These are phyloP conservation scores for Tolypocladium cylindrosporum DNA, from an alignment of 2,329 filamentous ascomycete species.

Conservation along the genomic window DNA sequence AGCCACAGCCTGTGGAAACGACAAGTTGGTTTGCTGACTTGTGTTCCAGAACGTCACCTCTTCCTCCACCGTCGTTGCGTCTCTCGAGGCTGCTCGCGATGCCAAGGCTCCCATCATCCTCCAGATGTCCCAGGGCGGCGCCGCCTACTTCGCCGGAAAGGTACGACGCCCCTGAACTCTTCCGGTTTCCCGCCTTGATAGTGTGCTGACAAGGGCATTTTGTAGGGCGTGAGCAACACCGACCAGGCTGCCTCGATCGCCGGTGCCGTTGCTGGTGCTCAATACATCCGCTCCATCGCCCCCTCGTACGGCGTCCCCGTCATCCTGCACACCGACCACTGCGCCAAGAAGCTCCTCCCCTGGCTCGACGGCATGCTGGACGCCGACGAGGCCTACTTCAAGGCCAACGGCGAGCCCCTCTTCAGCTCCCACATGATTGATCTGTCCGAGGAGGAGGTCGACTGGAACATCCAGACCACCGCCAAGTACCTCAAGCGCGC, in stretches of 20 bases:
- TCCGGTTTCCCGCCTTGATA: not conserved
- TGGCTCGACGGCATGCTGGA: slow-evolving; percentile 96
- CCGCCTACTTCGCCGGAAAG: slow-evolving; percentile 88
- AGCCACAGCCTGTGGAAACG: not conserved
- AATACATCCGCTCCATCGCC: slow-evolving; percentile 85
- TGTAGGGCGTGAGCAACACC: slow-evolving; percentile 61
- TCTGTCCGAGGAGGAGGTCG: slow-evolving; percentile 80
- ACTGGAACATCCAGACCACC: slow-evolving; percentile 87
- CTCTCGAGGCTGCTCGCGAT: slow-evolving; percentile 92
- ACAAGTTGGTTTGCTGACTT: not conserved
- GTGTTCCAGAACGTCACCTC: slow-evolving; percentile 68
- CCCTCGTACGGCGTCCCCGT: slow-evolving; percentile 84
- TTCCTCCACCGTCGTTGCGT: slow-evolving; percentile 65
- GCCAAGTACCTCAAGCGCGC: slow-evolving; percentile 88
- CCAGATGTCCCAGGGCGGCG: slow-evolving; percentile 87
- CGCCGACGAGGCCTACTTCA: slow-evolving; percentile 91
- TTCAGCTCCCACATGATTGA: slow-evolving; percentile 99
- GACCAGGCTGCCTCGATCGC: slow-evolving; percentile 83
- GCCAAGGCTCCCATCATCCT: slow-evolving; percentile 86
- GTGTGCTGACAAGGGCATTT: not conserved
- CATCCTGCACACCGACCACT: slow-evolving; percentile 94
- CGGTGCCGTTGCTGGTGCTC: slow-evolving; percentile 78
- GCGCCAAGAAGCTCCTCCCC: slow-evolving; percentile 97
- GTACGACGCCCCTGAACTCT: slow-evolving; percentile 23
- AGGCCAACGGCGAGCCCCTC: slow-evolving; percentile 81